Evolutionary conservation across 495 filamentous ascomycete species (phyloP).

Genomic region (Patellaria atrata): DNA sequence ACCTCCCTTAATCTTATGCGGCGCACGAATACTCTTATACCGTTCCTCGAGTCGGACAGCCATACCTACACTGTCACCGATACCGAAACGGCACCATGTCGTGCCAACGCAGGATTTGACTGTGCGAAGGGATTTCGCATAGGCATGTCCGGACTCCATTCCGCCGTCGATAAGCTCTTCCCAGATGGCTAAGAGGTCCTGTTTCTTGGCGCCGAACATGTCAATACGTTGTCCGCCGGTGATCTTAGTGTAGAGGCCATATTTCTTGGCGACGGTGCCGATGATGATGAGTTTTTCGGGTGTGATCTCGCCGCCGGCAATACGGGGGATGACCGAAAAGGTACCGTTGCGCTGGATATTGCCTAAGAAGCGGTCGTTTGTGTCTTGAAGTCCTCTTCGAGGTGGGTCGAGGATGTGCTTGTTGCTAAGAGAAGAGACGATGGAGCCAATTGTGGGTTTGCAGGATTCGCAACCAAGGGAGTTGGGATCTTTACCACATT

Average conservation of each 20-base stretch:
- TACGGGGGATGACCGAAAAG: constrained; percentile 77
- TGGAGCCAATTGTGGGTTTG: constrained; percentile 77
- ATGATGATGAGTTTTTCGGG: constrained; percentile 82
- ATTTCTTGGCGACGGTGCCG: constrained; percentile 79
- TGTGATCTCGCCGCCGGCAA: constrained; percentile 82
- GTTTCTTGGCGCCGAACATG: constrained; percentile 88
- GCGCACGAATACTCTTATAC: constrained; percentile 82
- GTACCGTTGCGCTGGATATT: constrained; percentile 95
- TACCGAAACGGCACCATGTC: constrained; percentile 88
- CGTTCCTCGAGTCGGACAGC: constrained; percentile 82
- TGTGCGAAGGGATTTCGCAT: constrained; percentile 81
- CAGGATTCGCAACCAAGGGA: constrained; percentile 85
- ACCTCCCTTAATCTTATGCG: constrained; percentile 90
- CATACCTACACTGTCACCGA: constrained; percentile 95
- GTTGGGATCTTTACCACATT: constrained; percentile 56
- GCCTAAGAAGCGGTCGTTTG: constrained; percentile 83
- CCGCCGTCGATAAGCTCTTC: constrained; percentile 68
- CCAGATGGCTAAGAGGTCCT: constrained; percentile 87
- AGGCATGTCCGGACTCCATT: constrained; percentile 93
- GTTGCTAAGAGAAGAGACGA: constrained; percentile 77
- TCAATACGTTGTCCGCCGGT: constrained; percentile 93
- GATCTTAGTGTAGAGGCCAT: constrained; percentile 84
- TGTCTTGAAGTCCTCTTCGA: constrained; percentile 75
- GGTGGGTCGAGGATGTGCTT: constrained; percentile 66
- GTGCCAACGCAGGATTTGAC: constrained; percentile 93